Base-by-base conservation (phyloP, 345 rosid species). In the Lepidium didymum region DNA sequence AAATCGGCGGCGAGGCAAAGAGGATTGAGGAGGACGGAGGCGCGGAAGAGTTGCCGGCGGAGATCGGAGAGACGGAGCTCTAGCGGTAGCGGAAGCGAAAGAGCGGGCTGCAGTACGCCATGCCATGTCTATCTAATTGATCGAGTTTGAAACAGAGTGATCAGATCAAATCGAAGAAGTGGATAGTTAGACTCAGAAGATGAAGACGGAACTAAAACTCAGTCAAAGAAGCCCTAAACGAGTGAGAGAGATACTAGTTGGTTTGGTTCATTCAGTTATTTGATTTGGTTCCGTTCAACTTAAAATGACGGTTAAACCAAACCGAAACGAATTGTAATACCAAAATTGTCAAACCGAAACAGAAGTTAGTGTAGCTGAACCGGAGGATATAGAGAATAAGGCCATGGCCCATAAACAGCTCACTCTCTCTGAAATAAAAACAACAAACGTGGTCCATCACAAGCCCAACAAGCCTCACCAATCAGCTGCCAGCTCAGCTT, bases 1-100 rank as follows among this genome's bases (percentile, higher is more conserved):
- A 66, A 87, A 88, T 72, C 91, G 92, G 45, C 85, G 72, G 74
- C 92, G 89, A n/a, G 91, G 79, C 4, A 84, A 35, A 55, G 86
- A 68, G 53, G 77, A 46, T 29, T 86, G 71, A 12, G 86, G 66
- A 16, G 88, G 85, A 23, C 95, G 92, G 83, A 88, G 62, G 42
- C 94, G 94, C 47, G 94, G 84, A 15, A 88, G 67, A 2, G 85
- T 69, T 10, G 83, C 62, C 9, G 84, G 68, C 4, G 86, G 76
- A 11, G 92, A 77, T 29, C 89, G 87, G 49, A 84, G 81, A 25
- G 83, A 76, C 5, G 96, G 81, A 29, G 81, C 69, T 78, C 97
- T 85, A 12, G 91, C 86, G 14, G 79, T 53, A 78, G 90, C 73
- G 14, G 80, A 77, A n/a, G 23, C 60, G 69, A 78, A 75, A 49